phyloP scores from a whole-genome alignment of 1,284 basidiomycete genomes.

The Bothia castanella region DNA sequence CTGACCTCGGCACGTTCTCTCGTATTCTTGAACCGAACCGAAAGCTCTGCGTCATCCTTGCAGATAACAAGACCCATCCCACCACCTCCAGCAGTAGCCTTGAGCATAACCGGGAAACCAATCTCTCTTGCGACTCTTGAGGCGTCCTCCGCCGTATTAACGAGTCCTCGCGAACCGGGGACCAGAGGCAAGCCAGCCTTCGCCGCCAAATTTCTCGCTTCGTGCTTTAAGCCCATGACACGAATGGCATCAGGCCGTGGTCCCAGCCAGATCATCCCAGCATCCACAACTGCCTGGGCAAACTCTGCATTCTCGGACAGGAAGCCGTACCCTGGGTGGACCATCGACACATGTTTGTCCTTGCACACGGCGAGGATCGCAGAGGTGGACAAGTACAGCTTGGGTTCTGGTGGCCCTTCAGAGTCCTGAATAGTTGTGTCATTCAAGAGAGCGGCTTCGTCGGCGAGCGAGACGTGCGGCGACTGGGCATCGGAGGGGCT shows the following conservation, averaged over 20 bases:
- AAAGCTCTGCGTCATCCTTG: constrained; percentile 40
- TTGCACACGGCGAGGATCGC: constrained; percentile 46
- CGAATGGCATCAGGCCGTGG: constrained; percentile 52
- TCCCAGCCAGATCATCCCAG: constrained; percentile 59
- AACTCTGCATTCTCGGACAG: constrained; percentile 64
- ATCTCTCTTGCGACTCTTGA: constrained; percentile 39
- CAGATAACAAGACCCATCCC: constrained; percentile 69
- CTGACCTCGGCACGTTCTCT: constrained; percentile 46
- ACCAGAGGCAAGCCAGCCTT: constrained; percentile 52
- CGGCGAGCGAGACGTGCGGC: constrained; percentile 51
- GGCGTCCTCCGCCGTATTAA: constrained; percentile 45
- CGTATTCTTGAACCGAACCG: constrained; percentile 37
- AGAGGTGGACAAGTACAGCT: constrained; percentile 42
- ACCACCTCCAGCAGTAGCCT: constrained; percentile 69
- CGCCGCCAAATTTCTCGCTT: constrained; percentile 49
- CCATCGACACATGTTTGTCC: constrained; percentile 46
- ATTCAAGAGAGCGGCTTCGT: constrained; percentile 43
- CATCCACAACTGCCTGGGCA: constrained; percentile 45
- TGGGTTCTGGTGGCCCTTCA: constrained; percentile 31
- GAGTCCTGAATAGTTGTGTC: constrained; percentile 9
- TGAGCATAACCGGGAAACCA: constrained; percentile 65
- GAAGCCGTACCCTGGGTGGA: constrained; percentile 69
- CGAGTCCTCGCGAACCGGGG: constrained; percentile 52
- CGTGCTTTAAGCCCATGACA: constrained; percentile 62
- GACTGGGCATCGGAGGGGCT: constrained; percentile 51